phyloP scores from a whole-genome alignment of 305 asterid genomes.

The Rubia tinctorum region DNA sequence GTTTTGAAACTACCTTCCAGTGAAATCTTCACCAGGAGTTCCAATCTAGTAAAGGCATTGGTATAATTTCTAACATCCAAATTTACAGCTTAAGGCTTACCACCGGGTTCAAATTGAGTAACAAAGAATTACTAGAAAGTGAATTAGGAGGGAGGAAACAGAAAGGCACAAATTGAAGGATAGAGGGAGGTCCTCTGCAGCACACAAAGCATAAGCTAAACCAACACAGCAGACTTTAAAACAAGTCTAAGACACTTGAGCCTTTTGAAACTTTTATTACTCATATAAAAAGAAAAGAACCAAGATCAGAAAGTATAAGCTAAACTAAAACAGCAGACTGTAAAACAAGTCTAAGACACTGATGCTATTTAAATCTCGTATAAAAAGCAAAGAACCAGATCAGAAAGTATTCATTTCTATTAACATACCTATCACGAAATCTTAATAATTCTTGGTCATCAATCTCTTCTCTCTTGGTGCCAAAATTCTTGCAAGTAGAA shows the following conservation, averaged over 20 bases:
- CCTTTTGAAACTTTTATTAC: not conserved
- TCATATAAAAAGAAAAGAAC: not conserved
- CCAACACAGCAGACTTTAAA: not conserved
- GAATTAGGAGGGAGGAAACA: conserved; percentile 18
- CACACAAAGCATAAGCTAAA: not conserved
- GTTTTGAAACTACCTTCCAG: conserved; percentile 46
- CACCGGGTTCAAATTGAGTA: conserved; percentile 74
- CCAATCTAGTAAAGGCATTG: conserved; percentile 39
- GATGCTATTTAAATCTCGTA: not conserved
- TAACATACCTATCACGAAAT: conserved; percentile 33
- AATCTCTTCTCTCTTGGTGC: conserved; percentile 51
- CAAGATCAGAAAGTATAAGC: not conserved
- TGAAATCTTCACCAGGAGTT: conserved; percentile 42
- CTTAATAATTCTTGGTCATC: conserved; percentile 50
- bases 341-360: not conserved
- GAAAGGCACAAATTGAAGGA: not conserved
- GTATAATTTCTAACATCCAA: conserved; percentile 69
- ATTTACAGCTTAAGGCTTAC: conserved; percentile 87
- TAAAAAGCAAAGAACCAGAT: not conserved
- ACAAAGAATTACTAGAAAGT: conserved; percentile 32
- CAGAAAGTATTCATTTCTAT: not conserved
- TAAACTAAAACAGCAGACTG: not conserved
- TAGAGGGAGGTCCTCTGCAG: not conserved
- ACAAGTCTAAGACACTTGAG: not conserved
- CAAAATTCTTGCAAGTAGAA: conserved; percentile 41